phyloP scores from a whole-genome alignment of 1,284 basidiomycete species.

The Puccinia horiana region DNA sequence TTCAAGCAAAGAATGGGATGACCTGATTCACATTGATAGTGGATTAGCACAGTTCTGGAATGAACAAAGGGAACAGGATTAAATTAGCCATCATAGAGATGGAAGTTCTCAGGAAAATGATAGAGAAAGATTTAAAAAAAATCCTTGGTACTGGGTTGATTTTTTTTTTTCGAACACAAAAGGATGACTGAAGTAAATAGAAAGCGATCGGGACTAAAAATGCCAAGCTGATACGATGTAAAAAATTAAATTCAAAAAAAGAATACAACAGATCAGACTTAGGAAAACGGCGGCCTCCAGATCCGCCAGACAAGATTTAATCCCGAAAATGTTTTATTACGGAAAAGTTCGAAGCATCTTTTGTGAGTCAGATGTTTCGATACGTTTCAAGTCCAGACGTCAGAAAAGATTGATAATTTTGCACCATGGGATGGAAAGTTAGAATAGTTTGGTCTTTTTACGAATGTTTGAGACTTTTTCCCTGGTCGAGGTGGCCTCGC shows the following conservation, averaged over 20 bases:
- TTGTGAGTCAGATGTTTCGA: neutral
- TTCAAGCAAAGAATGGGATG: no score
- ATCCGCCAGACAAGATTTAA: neutral
- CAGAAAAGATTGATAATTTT: neutral
- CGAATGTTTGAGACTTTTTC: constrained; percentile 14
- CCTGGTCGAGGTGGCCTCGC: neutral
- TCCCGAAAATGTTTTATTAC: neutral
- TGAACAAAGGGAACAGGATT: no score
- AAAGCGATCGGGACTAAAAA: neutral
- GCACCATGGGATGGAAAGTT: neutral
- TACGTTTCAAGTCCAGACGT: neutral
- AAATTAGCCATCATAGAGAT: no score
- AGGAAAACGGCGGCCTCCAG: neutral
- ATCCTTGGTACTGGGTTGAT: neutral
- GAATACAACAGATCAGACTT: constrained; percentile 2
- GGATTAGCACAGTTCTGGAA: no score
- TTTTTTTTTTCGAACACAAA: neutral
- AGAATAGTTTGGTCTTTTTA: constrained; percentile 25
- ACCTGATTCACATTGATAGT: no score
- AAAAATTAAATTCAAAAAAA: neutral
- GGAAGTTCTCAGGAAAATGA: no score
- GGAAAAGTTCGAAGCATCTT: neutral
- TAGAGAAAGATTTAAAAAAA: neutral
- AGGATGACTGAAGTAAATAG: neutral
- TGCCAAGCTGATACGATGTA: constrained; percentile 12